Base-by-base conservation (phyloP, 495 filamentous ascomycete genomes). In the Podospora bellae-mahoneyi region DNA sequence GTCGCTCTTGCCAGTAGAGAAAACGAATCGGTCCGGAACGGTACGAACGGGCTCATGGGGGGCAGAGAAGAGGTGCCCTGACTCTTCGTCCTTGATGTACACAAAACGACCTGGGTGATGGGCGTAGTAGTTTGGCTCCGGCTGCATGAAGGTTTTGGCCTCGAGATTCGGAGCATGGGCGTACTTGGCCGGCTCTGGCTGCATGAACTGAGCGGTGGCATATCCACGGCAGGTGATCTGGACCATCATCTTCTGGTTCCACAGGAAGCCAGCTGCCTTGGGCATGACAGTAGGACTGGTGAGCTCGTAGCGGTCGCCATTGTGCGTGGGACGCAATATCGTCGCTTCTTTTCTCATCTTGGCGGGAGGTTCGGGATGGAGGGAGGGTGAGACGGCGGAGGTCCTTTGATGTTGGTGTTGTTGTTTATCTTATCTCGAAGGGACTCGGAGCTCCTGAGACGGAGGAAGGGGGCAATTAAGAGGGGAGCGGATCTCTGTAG, bases 231-330 rank as follows among this genome's bases (percentile, higher is more conserved):
- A 86, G 64, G 83, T 86, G 60, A 83, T 78, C 67, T 85, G 83
- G 61, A 86, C 84, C 84, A 86, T 86, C 84, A 86, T 86, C 75
- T 79, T 81, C 75, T 85, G 83, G 71, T 86, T 86, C 84, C 84
- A 86, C n/a, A 86, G 76, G 71, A 86, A 86, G 64, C 79, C 83
- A 16, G 76, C 83, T 13, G 83, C 82, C 76, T 85, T 86, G 68
- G 84, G 84, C 79, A 86, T 72, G 60, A 80, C 83, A 59, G 83
- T 85, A n/a, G 84, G 79, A 69, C 79, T 85, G 34, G 78, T 76
- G 64, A 86, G 78, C 75, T 86, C 84, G 75, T 84, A 86, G 69
- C 84, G 84, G 59, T 81, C 76, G 61, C 84, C 84, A 74, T 83
- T 78, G 34, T 81, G 73, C 18, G 83, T 83, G 54, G 84, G 79